phyloP scores from a whole-genome alignment of 176 grass and related monocot genomes.

The Eremochloa ophiuroides region DNA sequence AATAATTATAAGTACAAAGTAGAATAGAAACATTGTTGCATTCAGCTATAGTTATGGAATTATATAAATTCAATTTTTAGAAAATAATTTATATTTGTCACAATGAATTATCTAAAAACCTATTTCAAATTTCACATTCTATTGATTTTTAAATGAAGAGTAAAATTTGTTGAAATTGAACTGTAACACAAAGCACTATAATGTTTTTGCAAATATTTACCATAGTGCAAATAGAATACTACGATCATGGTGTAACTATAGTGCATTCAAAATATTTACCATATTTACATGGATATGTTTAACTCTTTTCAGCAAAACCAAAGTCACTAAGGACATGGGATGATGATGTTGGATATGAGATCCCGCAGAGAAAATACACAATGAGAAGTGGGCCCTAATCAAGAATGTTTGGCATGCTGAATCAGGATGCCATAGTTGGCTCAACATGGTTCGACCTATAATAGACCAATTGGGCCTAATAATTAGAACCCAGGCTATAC shows the following conservation, averaged over 20 bases:
- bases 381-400: neutral
- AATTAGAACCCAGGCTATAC: neutral
- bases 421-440: neutral
- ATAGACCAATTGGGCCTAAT: neutral
- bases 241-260: neutral
- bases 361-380: neutral
- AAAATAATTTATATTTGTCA: neutral
- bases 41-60: no score
- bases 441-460: neutral
- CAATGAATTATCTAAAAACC: neutral
- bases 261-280: neutral
- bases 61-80: neutral
- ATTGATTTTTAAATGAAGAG: neutral
- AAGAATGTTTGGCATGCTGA: neutral
- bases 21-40: no score
- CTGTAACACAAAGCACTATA: neutral
- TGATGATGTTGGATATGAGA: neutral
- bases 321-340: neutral
- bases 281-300: neutral
- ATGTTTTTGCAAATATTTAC: no score
- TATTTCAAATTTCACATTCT: neutral
- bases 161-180: neutral
- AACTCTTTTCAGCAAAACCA: neutral
- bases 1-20: no score
- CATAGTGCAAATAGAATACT: no score